These are phyloP conservation scores for Botrytis porri DNA, from an alignment of 2,329 filamentous ascomycete species.

Conservation along the genomic window DNA sequence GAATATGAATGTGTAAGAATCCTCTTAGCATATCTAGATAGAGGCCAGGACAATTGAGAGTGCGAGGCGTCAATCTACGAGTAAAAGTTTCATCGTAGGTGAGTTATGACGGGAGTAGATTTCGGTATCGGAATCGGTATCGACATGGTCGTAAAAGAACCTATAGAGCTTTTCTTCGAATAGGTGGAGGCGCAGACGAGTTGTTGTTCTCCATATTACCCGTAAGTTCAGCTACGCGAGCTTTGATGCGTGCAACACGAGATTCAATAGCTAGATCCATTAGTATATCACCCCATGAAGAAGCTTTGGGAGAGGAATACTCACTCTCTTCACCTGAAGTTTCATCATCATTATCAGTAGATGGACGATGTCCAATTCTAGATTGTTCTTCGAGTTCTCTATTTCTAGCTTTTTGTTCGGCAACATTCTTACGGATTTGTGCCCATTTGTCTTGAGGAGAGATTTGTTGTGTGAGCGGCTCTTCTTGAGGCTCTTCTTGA, in stretches of 20 bases:
- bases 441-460: slow-evolving; percentile 77
- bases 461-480: slow-evolving; percentile 26
- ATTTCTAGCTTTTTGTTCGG: slow-evolving; percentile 67
- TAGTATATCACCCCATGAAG: slow-evolving; percentile 25
- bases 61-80: too few species aligned
- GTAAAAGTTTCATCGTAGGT: neutral
- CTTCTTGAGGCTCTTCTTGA: slow-evolving; percentile 28
- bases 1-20: neutral
- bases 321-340: slow-evolving; percentile 94
- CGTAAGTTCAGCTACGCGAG: slow-evolving; percentile 90
- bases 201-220: slow-evolving; percentile 64
- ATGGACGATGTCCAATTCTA: slow-evolving; percentile 54
- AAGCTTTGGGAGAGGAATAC: slow-evolving; percentile 42
- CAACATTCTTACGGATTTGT: slow-evolving; percentile 91
- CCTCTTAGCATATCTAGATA: neutral
- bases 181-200: slow-evolving; percentile 22
- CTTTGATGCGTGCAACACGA: slow-evolving; percentile 95
- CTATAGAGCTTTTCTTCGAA: slow-evolving; percentile 17
- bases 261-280: slow-evolving; percentile 77
- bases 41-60: neutral
- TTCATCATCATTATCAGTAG: slow-evolving; percentile 69
- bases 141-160: neutral
- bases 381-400: slow-evolving; percentile 63
- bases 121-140: neutral
- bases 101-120: neutral